Base-by-base conservation (phyloP, 257 asterid genomes). In the Solanum pinnatisectum region DNA sequence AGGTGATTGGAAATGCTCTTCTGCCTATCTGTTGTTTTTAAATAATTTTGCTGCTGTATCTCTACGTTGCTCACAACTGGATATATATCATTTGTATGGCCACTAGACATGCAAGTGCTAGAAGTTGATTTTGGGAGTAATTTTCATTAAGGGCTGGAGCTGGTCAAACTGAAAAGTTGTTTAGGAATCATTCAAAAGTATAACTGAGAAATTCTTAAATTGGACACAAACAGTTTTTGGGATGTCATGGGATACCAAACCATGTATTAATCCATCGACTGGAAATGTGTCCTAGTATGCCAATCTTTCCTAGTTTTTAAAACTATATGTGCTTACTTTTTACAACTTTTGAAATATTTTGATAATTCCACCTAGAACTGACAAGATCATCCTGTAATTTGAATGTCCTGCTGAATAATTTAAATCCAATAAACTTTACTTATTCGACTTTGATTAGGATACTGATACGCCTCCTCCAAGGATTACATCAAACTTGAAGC, bases 401-500 rank as follows among this genome's bases (percentile, higher is more conserved):
- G 85, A 79, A 79, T 79, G 85, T 82, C 85, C 18, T 30, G 70
- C 85, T 82, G 67, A 82, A 49, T 46, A 36, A 46, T 82, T 82
- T 46, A 3, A 25, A 46, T 40, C 37, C 30, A 89, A 33, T 40
- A 85, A 59, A 79, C 36, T 65, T 63, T 90, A 36, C 90, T 88
- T 32, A 27, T 74, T 82, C 87, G 79, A 10, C 42, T 74, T 84
- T 83, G 63, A 13, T 40, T 92, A 97, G 99, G 96, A 93, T 71
- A 87, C 96, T 12, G 95, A 95, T 87, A 93, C 90, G 40, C 90
- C 94, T 44, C 94, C 98, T 92, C 98, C 97, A 65, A 93, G 99
- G 91, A 97, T 97, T 86, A 96, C 96, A n/a, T 89, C 98, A 81
- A 95, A 96, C 87, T 92, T 97, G 92, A 96, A 96, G 95, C 99